These are phyloP conservation scores for Aphanocladium album DNA, from an alignment of 2,329 filamentous ascomycete genomes.

Conservation along the genomic window DNA sequence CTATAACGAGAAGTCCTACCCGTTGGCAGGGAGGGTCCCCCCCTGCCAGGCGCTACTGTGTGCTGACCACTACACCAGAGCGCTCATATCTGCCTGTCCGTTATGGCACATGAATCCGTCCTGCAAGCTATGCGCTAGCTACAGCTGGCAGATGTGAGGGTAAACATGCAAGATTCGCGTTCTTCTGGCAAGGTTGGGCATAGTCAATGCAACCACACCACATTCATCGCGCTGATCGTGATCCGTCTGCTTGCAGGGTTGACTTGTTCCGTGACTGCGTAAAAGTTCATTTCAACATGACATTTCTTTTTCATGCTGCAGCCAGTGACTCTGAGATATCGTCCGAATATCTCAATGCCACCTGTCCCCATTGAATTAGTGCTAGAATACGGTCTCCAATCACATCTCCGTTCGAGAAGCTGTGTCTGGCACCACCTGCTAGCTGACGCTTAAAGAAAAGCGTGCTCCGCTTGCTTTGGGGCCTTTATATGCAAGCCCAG, in stretches of 20 bases:
- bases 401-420: background rate
- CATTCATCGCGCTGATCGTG: background rate
- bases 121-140: background rate
- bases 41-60: background rate
- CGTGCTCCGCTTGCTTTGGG: background rate
- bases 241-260: background rate
- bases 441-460: background rate
- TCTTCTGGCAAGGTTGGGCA: background rate
- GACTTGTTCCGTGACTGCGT: background rate
- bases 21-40: background rate
- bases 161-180: background rate
- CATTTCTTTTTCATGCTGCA: background rate
- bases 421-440: background rate
- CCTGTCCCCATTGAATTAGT: background rate
- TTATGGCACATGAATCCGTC: background rate
- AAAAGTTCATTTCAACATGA: background rate
- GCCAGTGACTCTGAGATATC: background rate
- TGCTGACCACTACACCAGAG: background rate
- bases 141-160: background rate
- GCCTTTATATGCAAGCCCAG: background rate
- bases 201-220: background rate
- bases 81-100: background rate
- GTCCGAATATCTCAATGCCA: background rate
- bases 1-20: constrained; percentile 5
- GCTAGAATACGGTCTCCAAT: background rate